Percentiles rank a stretch among this genome's conserved stretches.
Conservation (phyloP, 768 basidiomycete species). For the Trametes elegans region DNA sequence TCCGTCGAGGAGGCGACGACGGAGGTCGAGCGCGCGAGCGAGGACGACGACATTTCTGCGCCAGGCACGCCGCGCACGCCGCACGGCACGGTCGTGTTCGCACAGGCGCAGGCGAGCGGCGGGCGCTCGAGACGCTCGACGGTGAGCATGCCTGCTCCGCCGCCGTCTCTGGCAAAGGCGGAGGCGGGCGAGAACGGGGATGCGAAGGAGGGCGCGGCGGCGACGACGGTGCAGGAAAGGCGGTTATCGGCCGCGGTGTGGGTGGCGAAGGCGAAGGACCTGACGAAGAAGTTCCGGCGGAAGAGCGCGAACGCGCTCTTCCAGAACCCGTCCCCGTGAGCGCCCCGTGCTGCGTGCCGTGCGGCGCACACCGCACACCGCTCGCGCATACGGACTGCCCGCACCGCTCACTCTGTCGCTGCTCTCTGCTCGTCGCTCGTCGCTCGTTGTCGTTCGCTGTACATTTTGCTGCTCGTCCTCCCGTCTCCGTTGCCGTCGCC, state of each 20-base stretch:
- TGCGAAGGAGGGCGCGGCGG: background rate
- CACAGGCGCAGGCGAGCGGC: conserved; percentile 8
- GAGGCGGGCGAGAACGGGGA: background rate
- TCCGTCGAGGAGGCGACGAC: conserved; percentile 29
- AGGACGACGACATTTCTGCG: background rate
- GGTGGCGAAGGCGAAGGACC: conserved; percentile 26
- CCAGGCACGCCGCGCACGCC: conserved; percentile 1
- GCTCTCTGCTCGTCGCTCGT: conserved; percentile 8
- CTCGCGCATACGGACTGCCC: background rate
- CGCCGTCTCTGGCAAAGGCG: background rate
- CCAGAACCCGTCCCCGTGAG: conserved; percentile 13
- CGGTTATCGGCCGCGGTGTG: conserved; percentile 13
- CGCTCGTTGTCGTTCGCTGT: conserved; percentile 18
- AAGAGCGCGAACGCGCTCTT: conserved; percentile 23
- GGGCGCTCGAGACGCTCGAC: conserved; percentile 19
- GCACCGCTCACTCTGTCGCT: background rate
- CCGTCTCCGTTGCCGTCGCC: too few relatives aligned
- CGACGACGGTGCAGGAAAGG: conserved; percentile 6
- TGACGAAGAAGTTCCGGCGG: conserved; percentile 24
- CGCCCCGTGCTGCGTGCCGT: too few relatives aligned
- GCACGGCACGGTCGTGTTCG: conserved; percentile 13
- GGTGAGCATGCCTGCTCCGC: conserved; percentile 14
- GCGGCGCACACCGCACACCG: too few relatives aligned
- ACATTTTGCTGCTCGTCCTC: too few relatives aligned
- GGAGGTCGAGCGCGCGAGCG: conserved; percentile 21